Percentiles rank a stretch among this genome's conserved stretches.
phyloP scores from a whole-genome alignment of 768 basidiomycete species.

The Dendrothele bispora region DNA sequence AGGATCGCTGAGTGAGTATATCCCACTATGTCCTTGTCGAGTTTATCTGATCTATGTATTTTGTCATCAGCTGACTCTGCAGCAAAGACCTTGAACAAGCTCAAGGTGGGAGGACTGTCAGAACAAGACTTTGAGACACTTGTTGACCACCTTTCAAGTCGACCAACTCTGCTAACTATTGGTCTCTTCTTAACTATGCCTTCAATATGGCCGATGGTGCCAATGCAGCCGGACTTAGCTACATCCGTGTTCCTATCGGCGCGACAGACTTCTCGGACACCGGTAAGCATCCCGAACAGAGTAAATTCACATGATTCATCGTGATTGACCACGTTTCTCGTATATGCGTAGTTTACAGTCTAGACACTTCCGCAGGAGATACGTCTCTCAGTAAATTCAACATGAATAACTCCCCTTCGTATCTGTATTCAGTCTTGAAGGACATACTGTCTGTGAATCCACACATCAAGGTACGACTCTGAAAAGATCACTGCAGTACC shows the following conservation, averaged over 20 bases:
- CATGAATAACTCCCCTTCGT: slow-evolving; percentile 27
- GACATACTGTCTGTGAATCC: slow-evolving; percentile 22
- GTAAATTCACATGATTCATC: not conserved
- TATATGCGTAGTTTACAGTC: slow-evolving; percentile 23
- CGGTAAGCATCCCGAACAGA: not conserved
- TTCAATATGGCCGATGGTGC: slow-evolving; percentile 29
- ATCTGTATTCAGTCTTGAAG: slow-evolving; percentile 26
- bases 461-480: slow-evolving; percentile 7
- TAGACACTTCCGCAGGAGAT: slow-evolving; percentile 28
- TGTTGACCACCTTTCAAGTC: slow-evolving; percentile 11
- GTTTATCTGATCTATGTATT: not conserved
- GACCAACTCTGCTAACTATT: slow-evolving; percentile 23
- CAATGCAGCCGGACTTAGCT: slow-evolving; percentile 27
- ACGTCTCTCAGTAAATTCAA: slow-evolving; percentile 26
- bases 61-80: slow-evolving; percentile 5
- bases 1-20: slow-evolving; percentile 10
- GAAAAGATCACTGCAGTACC: no score
- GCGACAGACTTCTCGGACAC: slow-evolving; percentile 30
- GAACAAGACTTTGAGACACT: not conserved
- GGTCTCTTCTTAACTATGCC: slow-evolving; percentile 23
- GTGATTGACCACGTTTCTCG: not conserved
- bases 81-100: slow-evolving; percentile 4
- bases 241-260: slow-evolving; percentile 32
- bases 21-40: not conserved
- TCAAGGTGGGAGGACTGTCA: slow-evolving; percentile 1